Conservation (phyloP, 208 protist genomes). For the Crithidia fasciculata region DNA sequence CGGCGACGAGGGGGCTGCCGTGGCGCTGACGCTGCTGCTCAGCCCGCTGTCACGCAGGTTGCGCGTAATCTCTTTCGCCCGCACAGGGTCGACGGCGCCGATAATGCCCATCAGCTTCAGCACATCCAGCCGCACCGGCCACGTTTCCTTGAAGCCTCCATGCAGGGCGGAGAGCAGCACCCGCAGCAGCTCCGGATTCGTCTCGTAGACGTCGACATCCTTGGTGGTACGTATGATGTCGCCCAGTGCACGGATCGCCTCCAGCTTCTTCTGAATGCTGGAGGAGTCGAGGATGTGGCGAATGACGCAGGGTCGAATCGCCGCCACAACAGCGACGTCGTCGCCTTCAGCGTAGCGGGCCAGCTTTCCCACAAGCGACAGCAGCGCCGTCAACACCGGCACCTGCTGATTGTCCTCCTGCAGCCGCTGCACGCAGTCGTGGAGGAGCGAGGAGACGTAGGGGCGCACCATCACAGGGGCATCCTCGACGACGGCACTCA, state of each 20-base stretch:
- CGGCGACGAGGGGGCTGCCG: conserved; percentile 26
- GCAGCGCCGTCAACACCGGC: conserved; percentile 71
- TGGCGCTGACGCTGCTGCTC: conserved; percentile 22
- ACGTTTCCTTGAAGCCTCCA: conserved; percentile 89
- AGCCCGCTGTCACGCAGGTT: conserved; percentile 52
- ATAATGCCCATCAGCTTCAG: conserved; percentile 92
- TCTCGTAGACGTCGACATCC: conserved; percentile 82
- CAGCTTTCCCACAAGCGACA: conserved; percentile 86
- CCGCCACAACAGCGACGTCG: conserved; percentile 71
- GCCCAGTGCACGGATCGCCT: conserved; percentile 81
- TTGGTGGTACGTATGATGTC: conserved; percentile 91
- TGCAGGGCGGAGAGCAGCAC: conserved; percentile 84
- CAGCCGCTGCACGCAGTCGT: conserved; percentile 69
- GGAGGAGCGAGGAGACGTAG: conserved; percentile 83
- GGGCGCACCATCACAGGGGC: conserved; percentile 77
- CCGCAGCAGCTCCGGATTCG: conserved; percentile 76
- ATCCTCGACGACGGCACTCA: conserved; percentile 83
- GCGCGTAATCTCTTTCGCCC: conserved; percentile 81
- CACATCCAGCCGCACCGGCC: conserved; percentile 87
- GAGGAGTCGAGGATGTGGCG: conserved; percentile 84
- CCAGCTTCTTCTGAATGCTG: conserved; percentile 83
- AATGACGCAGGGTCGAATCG: conserved; percentile 74
- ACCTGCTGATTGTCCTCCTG: conserved; percentile 54
- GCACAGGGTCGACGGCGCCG: conserved; percentile 83
- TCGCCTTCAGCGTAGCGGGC: conserved; percentile 80